Evolutionary conservation across 2,329 filamentous ascomycete species (phyloP), one percentile per base, ranked within the genome.

Genomic region (Rhytidhysteron rufulum): DNA sequence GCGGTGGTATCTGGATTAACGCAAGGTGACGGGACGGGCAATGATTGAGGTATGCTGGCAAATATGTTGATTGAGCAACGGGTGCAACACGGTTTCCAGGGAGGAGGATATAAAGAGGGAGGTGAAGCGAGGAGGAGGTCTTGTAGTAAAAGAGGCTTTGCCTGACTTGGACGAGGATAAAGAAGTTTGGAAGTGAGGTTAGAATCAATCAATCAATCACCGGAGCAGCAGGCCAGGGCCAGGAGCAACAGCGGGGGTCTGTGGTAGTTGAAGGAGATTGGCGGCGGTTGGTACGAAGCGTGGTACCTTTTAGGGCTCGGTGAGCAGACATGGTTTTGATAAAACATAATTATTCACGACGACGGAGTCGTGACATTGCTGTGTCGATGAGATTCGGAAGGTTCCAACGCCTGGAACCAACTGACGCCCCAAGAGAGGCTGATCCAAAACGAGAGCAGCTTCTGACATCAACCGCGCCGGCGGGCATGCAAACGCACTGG

Each of bases 321-420:
- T 37, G 31, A 22, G 55, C 54, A 54, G 51, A 47, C 56, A 57
- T 59, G 57, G 60, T 56, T 60, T 57, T 59, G 60, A 60, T 60
- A 60, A 64, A 61, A 60, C 59, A 64, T n/a, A n/a, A n/a, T 61
- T 57, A 64, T 65, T 63, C 58, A 62, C 51, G n/a, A n/a, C n/a
- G n/a, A 42, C 46, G 48, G 45, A 49, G 43, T 47, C 41, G 50
- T 46, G 42, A 50, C n/a, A n/a, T n/a, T n/a, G n/a, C 43, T 40
- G 39, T 34, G 34, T 43, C 37, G 35, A 45, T 45, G 36, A 39
- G 31, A 36, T 32, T 47, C 60, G 61, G 58, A 59, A 62, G 55
- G 58, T 61, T 60, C 62, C 60, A 63, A 60, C 53, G 57, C 60
- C 54, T 40, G 46, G 50, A 25, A 34, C 30, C 31, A 40, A 37